These are phyloP conservation scores for Wickerhamiella azymoides DNA, from an alignment of 805 yeast genomes.

Conservation along the genomic window DNA sequence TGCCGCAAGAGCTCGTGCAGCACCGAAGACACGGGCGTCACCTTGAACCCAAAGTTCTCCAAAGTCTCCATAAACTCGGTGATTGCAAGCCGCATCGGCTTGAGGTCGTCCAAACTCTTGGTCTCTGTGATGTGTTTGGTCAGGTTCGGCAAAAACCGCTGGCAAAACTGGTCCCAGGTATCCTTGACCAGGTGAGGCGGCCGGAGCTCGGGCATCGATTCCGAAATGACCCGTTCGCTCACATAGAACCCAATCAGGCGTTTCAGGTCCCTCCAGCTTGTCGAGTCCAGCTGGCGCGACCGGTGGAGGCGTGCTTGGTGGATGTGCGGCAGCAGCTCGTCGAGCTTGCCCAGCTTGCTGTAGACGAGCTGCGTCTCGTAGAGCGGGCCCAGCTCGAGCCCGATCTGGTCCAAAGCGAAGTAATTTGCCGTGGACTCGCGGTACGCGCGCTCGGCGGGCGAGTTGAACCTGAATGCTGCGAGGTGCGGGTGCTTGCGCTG, in stretches of 20 bases:
- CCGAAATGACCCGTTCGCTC: slow-evolving; percentile 54
- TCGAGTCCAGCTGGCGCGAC: slow-evolving; percentile 29
- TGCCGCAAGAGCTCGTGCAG: slow-evolving; percentile 44
- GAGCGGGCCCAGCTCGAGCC: slow-evolving; percentile 54
- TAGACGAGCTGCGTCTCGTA: slow-evolving; percentile 76
- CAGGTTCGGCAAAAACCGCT: slow-evolving; percentile 20
- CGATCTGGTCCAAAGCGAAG: slow-evolving; percentile 32
- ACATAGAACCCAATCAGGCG: slow-evolving; percentile 64
- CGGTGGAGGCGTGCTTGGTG: slow-evolving; percentile 37
- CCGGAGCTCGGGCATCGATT: slow-evolving; percentile 44
- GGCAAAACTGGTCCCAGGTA: slow-evolving; percentile 56
- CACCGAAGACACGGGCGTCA: slow-evolving; percentile 46
- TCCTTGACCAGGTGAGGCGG: slow-evolving; percentile 53
- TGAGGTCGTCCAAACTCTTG: slow-evolving; percentile 24
- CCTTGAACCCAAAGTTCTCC: slow-evolving; percentile 54
- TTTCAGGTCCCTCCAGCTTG: slow-evolving; percentile 16
- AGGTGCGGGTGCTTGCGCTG: slow-evolving; percentile 34
- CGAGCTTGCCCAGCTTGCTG: slow-evolving; percentile 52
- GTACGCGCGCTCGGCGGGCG: slow-evolving; percentile 71
- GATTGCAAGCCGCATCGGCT: slow-evolving; percentile 39
- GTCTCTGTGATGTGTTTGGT: slow-evolving; percentile 21
- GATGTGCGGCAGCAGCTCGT: slow-evolving; percentile 47
- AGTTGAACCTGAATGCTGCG: slow-evolving; percentile 54
- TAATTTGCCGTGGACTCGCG: slow-evolving; percentile 40
- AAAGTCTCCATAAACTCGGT: slow-evolving; percentile 64